Evolutionary conservation across 495 filamentous ascomycete genomes (phyloP).

Genomic region (Penicillium steckii): DNA sequence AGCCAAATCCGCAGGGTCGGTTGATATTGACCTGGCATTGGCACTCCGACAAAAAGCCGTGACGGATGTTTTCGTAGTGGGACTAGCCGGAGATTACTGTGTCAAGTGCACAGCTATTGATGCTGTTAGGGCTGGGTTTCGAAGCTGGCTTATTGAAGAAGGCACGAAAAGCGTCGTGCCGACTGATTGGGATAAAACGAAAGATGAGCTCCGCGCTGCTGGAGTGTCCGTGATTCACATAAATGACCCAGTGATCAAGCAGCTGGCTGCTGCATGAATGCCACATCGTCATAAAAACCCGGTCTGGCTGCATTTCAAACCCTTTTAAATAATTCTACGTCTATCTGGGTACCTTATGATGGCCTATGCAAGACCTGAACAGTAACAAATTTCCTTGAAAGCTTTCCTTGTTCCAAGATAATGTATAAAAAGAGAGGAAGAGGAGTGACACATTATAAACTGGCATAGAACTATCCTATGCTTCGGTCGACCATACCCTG

Average conservation of each 20-base stretch:
- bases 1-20: conserved; percentile 35
- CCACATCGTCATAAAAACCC: not conserved
- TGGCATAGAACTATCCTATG: too few species aligned
- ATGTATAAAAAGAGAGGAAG: too few species aligned
- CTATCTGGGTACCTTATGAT: too few species aligned
- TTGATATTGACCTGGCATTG: conserved; percentile 58
- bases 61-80: conserved; percentile 78
- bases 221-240: conserved; percentile 53
- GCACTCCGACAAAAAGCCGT: conserved; percentile 56
- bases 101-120: conserved; percentile 79
- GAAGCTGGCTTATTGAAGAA: conserved; percentile 74
- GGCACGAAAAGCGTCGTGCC: conserved; percentile 69
- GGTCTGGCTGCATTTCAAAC: too few species aligned
- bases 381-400: too few species aligned
- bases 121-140: conserved; percentile 73
- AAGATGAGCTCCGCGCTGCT: conserved; percentile 51
- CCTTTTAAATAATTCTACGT: too few species aligned
- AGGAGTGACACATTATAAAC: too few species aligned
- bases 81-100: conserved; percentile 87
- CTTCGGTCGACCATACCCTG: too few species aligned
- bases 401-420: too few species aligned
- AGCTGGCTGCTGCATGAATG: conserved; percentile 25
- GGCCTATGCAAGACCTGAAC: too few species aligned
- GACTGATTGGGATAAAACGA: conserved; percentile 55
- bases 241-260: conserved; percentile 46